phyloP scores from a whole-genome alignment of 108 stramenopile genomes.

The Skeletonema costatum region DNA sequence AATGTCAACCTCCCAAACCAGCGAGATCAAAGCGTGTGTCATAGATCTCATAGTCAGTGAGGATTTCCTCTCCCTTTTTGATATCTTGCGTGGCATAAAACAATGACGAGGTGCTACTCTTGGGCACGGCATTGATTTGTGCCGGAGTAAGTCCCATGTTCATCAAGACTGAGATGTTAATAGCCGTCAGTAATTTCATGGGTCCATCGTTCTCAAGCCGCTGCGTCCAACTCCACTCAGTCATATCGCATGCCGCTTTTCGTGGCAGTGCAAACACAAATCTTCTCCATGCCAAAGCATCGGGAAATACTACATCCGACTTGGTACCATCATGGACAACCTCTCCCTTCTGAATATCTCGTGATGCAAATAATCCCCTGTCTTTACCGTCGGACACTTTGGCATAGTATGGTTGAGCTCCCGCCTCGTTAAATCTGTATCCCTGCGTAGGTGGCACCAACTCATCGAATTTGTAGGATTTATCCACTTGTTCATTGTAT shows the following conservation, averaged over 20 bases:
- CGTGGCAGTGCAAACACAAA: neutral
- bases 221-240: slow-evolving; percentile 38
- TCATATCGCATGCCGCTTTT: slow-evolving; percentile 15
- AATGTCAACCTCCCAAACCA: neutral
- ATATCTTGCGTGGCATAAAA: slow-evolving; percentile 60
- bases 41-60: slow-evolving; percentile 60
- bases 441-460: slow-evolving; percentile 16
- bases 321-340: slow-evolving; percentile 28
- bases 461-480: slow-evolving; percentile 3
- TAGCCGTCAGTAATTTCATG: neutral
- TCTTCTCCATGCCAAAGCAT: neutral
- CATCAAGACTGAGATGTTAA: slow-evolving; percentile 1
- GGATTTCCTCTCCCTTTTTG: slow-evolving; percentile 59
- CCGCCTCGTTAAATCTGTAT: slow-evolving; percentile 4
- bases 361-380: slow-evolving; percentile 24
- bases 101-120: slow-evolving; percentile 10
- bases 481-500: neutral
- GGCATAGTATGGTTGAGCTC: slow-evolving; percentile 23
- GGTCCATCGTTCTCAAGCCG: slow-evolving; percentile 1
- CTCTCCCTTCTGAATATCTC: slow-evolving; percentile 27
- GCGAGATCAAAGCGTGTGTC: neutral
- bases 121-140: neutral
- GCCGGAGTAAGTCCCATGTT: neutral
- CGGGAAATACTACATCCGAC: slow-evolving; percentile 8
- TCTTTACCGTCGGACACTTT: slow-evolving; percentile 7